A percentile compares a stretch with the other conserved stretches of the same genome.
Conservation (phyloP, 495 filamentous ascomycete genomes). For the Neurospora terricola region DNA sequence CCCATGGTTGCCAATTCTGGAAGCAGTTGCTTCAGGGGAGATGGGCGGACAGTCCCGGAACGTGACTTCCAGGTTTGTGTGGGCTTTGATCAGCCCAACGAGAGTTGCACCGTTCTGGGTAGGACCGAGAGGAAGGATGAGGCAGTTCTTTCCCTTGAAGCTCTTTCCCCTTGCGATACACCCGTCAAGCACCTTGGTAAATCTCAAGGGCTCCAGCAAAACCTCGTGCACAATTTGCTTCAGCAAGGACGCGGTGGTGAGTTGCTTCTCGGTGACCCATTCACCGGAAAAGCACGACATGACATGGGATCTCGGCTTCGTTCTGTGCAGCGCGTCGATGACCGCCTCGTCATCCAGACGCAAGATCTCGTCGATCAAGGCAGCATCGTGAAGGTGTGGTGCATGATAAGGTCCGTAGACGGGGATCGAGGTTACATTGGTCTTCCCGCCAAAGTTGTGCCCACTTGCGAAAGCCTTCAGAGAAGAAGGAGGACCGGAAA, state of each 20-base stretch:
- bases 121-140: slow-evolving; percentile 45
- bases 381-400: slow-evolving; percentile 52
- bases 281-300: slow-evolving; percentile 49
- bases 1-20: slow-evolving; percentile 34
- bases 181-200: slow-evolving; percentile 47
- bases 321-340: slow-evolving; percentile 29
- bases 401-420: slow-evolving; percentile 80
- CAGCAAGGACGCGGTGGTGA: slow-evolving; percentile 40
- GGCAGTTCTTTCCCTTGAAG: slow-evolving; percentile 31
- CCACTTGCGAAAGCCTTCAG: slow-evolving; percentile 48
- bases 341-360: slow-evolving; percentile 28
- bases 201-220: slow-evolving; percentile 46
- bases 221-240: slow-evolving; percentile 47
- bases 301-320: slow-evolving; percentile 43
- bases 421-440: slow-evolving; percentile 44
- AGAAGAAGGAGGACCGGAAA: slow-evolving; percentile 67
- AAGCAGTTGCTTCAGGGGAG: slow-evolving; percentile 20
- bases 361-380: slow-evolving; percentile 54
- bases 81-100: slow-evolving; percentile 25
- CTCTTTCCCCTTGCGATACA: slow-evolving; percentile 33
- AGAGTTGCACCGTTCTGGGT: slow-evolving; percentile 38
- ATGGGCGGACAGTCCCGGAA: slow-evolving; percentile 26
- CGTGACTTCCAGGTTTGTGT: slow-evolving; percentile 31
- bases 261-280: slow-evolving; percentile 25
- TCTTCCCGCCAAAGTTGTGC: slow-evolving; percentile 44